Evolutionary conservation across 1,284 basidiomycete genomes (phyloP).

Genomic region (Inonotus hispidus): DNA sequence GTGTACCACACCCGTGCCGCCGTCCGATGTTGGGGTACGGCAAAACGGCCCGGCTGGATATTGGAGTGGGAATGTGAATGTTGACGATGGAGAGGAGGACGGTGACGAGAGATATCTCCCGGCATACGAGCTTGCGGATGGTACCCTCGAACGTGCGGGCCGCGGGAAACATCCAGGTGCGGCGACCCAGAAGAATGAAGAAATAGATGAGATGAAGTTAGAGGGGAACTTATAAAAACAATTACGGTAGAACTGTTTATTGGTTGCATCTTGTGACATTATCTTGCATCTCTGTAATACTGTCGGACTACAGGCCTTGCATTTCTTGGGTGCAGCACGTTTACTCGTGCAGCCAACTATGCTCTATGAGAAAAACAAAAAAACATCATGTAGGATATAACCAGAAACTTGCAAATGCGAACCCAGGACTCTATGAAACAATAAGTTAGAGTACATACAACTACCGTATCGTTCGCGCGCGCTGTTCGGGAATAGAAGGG

Average conservation of each 20-base stretch:
- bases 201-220: background rate
- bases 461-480: too few species aligned
- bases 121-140: slow-evolving; percentile 78
- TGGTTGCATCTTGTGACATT: background rate
- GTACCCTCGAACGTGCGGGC: slow-evolving; percentile 68
- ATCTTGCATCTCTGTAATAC: background rate
- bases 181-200: background rate
- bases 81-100: background rate
- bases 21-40: background rate
- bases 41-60: background rate
- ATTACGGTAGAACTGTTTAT: background rate
- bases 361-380: too few species aligned
- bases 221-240: background rate
- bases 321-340: too few species aligned
- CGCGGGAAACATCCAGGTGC: slow-evolving; percentile 29
- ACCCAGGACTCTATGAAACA: background rate
- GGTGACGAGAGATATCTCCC: slow-evolving; percentile 49
- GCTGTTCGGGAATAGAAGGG: too few species aligned
- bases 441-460: too few species aligned
- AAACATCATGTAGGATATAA: background rate
- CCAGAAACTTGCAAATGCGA: background rate
- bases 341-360: background rate
- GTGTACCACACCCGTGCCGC: slow-evolving; percentile 2
- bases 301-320: background rate
- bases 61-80: slow-evolving; percentile 12